phyloP scores from a whole-genome alignment of 2,329 filamentous ascomycete genomes.

The Talaromyces sp. region DNA sequence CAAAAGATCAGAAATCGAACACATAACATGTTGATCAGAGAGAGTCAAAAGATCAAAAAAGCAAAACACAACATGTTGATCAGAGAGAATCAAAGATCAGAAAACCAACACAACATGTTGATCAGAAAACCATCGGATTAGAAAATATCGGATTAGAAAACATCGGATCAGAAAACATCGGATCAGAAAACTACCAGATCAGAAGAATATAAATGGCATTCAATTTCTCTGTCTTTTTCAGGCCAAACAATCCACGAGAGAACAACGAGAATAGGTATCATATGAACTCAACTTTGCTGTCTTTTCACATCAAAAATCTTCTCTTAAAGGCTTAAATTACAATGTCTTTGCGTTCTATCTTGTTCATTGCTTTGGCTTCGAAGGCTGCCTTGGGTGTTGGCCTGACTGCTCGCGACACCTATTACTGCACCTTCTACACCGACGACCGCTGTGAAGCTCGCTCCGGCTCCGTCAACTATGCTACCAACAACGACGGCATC shows the following conservation, averaged over 20 bases:
- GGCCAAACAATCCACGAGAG: background rate
- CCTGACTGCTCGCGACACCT: background rate
- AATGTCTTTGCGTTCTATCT: background rate
- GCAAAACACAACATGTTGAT: too few relatives aligned
- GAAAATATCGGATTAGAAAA: too few relatives aligned
- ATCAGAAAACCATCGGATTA: too few relatives aligned
- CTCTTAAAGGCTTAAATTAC: background rate
- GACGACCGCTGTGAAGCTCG: background rate
- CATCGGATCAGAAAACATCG: too few relatives aligned
- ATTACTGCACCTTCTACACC: background rate
- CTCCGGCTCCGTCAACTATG: background rate
- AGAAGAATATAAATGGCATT: too few relatives aligned
- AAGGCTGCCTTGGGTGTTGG: background rate
- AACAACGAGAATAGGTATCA: background rate
- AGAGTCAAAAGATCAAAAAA: too few relatives aligned
- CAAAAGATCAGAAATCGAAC: too few relatives aligned
- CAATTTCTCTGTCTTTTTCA: background rate
- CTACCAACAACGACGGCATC: background rate
- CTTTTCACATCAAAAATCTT: background rate
- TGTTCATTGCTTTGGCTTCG: background rate
- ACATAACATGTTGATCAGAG: too few relatives aligned
- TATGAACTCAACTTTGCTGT: background rate
- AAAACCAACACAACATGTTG: too few relatives aligned
- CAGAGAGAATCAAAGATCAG: too few relatives aligned
- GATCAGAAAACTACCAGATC: too few relatives aligned